A percentile compares a stretch with the other conserved stretches of the same genome.
phyloP scores from a whole-genome alignment of 2,329 filamentous ascomycete genomes.

The Dactylellina cionopaga region DNA sequence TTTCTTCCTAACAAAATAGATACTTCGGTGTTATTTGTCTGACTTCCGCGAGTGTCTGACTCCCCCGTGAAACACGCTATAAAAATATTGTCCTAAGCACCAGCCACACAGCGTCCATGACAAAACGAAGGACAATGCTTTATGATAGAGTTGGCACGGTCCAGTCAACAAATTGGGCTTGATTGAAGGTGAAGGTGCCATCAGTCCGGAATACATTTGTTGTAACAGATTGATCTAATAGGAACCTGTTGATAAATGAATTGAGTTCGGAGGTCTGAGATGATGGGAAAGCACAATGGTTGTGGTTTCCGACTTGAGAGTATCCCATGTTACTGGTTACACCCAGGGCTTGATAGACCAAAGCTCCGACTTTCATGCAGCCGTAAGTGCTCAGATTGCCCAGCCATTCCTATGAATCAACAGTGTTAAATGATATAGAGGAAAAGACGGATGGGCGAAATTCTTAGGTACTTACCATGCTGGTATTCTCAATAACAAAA shows the following conservation, averaged over 20 bases:
- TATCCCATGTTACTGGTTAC: constrained; percentile 69
- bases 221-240: constrained; percentile 60
- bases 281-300: constrained; percentile 68
- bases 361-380: constrained; percentile 68
- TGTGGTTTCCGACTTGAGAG: constrained; percentile 67
- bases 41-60: too few relatives aligned
- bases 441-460: too few relatives aligned
- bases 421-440: too few relatives aligned
- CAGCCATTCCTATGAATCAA: constrained; percentile 65
- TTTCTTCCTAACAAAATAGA: too few relatives aligned
- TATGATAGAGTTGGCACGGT: too few relatives aligned
- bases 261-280: constrained; percentile 66
- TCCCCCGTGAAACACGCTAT: too few relatives aligned
- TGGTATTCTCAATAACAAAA: constrained; percentile 68
- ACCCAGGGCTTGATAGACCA: constrained; percentile 68
- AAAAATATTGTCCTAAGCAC: too few relatives aligned
- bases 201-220: constrained; percentile 56
- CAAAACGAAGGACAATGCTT: too few relatives aligned
- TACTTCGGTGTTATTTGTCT: too few relatives aligned
- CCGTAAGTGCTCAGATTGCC: constrained; percentile 68
- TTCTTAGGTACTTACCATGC: constrained; percentile 52
- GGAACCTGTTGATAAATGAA: constrained; percentile 68
- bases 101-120: too few relatives aligned
- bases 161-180: constrained; percentile 62
- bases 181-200: constrained; percentile 59